These are phyloP conservation scores for Talaromyces sp. DNA, from an alignment of 2,329 filamentous ascomycete genomes.

Conservation along the genomic window DNA sequence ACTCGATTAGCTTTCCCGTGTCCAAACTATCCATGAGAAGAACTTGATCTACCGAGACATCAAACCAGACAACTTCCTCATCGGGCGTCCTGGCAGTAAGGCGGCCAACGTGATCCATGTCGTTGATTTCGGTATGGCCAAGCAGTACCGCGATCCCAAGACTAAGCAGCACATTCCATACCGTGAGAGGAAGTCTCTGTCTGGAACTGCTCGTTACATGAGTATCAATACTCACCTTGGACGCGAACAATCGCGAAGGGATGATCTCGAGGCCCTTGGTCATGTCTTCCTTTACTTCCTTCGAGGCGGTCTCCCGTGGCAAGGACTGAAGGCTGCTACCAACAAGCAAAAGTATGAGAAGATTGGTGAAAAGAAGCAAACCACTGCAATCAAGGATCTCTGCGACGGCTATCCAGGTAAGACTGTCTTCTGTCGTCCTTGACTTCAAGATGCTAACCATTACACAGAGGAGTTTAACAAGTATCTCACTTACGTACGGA, in stretches of 20 bases:
- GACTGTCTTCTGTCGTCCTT: neutral
- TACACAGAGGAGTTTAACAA: conserved; percentile 83
- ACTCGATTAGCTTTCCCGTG: conserved; percentile 66
- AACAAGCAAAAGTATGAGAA: conserved; percentile 99
- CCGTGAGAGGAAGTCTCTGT: conserved; percentile 91
- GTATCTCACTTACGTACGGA: conserved; percentile 94
- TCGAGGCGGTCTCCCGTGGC: conserved; percentile 61
- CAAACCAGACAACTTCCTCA: conserved; percentile 99
- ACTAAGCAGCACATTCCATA: conserved; percentile 99
- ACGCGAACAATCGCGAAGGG: conserved; percentile 89
- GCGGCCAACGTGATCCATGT: conserved; percentile 97
- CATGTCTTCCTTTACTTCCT: conserved; percentile 69
- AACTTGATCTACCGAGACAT: conserved; percentile 99
- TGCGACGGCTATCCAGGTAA: conserved; percentile 85
- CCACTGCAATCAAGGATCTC: conserved; percentile 91
- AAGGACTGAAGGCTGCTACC: conserved; percentile 63
- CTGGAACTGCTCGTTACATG: conserved; percentile 97
- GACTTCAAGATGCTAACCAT: conserved; percentile 21
- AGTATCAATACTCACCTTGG: conserved; percentile 99
- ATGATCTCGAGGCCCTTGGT: conserved; percentile 82
- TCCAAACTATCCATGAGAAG: conserved; percentile 95
- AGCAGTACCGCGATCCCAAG: conserved; percentile 98
- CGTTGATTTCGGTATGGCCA: conserved; percentile 99
- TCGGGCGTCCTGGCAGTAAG: conserved; percentile 86
- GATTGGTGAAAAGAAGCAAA: conserved; percentile 99